Percentiles rank a stretch among this genome's conserved stretches.
Conservation (phyloP, 345 rosid species). For the Nephelium lappaceum region DNA sequence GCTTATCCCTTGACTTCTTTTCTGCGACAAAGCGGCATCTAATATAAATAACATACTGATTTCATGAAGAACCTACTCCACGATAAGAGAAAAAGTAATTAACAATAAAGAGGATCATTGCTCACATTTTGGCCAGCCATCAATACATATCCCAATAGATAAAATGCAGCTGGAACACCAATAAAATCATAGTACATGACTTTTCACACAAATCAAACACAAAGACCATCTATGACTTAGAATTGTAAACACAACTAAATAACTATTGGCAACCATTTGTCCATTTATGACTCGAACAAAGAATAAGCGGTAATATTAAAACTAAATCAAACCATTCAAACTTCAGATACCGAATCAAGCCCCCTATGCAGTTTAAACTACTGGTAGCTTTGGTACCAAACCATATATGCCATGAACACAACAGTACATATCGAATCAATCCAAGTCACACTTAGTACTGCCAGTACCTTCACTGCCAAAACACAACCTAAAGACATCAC, state of each 20-base stretch:
- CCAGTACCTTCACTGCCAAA: not conserved
- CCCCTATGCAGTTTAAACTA: not conserved
- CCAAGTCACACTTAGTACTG: not conserved
- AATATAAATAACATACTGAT: constrained; percentile 23
- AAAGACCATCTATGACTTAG: not conserved
- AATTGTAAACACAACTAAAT: not conserved
- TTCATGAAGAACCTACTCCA: constrained; percentile 1
- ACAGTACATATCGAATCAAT: not conserved
- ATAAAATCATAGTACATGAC: not conserved
- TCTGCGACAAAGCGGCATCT: constrained; percentile 51
- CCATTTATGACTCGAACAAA: not conserved
- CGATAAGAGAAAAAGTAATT: not conserved
- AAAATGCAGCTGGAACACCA: not conserved
- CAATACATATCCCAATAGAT: not conserved
- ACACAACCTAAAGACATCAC: not conserved
- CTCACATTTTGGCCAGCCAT: not conserved
- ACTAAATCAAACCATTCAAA: not conserved
- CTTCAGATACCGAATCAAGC: not conserved
- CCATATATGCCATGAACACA: not conserved
- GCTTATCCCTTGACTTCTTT: constrained; percentile 75
- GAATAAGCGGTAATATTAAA: not conserved
- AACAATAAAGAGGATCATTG: not conserved
- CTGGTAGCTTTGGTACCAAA: not conserved
- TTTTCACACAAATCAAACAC: not conserved
- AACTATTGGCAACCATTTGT: not conserved